Evolutionary conservation across 257 asterid genomes (phyloP), one percentile per base, ranked within the genome.

Genomic region (Nicotiana noctiflora): DNA sequence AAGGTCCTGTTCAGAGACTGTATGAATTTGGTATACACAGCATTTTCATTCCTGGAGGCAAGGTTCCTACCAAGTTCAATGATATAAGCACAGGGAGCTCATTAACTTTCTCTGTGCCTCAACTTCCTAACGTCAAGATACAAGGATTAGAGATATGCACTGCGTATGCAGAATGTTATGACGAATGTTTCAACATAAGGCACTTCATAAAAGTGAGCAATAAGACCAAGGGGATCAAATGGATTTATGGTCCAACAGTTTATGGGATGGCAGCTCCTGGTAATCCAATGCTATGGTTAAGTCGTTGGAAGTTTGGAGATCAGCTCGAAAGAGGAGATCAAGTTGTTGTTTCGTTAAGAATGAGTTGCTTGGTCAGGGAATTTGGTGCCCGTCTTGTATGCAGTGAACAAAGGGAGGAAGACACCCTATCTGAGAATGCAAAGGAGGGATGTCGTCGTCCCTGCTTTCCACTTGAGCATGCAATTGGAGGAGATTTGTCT

Each of bases 11-110:
- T 57, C 79, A 67, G 77, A 81, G 81, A 81, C 75, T 81, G 15
- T 61, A 75, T 7, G 84, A 81, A 40, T 62, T 57, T 59, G 81
- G 84, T 44, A 75, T 81, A 59, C 46, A 61, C 32, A 81, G 55
- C 76, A 75, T 61, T 12, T 81, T 29, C n/a, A 6, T 81, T 53
- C 77, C 81, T 5, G 81, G 68, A 56, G 68, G 12, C 72, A 31
- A 76, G 8, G 52, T 81, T 53, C 84, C 84, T 49, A 51, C 57
- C 40, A 3, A 63, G 67, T 82, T 82, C 81, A 29, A 10, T 9
- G 21, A 52, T 31, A 53, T 12, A 9, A 82, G 64, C 52, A 15
- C 44, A 6, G 44, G 76, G 76, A 9, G 23, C 49, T 44, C 81
- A 18, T 17, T 75, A 51, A 11, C 77, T 44, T 63, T 82, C n/a